phyloP scores from a whole-genome alignment of 2,329 filamentous ascomycete genomes.

The Colletotrichum somersetense region DNA sequence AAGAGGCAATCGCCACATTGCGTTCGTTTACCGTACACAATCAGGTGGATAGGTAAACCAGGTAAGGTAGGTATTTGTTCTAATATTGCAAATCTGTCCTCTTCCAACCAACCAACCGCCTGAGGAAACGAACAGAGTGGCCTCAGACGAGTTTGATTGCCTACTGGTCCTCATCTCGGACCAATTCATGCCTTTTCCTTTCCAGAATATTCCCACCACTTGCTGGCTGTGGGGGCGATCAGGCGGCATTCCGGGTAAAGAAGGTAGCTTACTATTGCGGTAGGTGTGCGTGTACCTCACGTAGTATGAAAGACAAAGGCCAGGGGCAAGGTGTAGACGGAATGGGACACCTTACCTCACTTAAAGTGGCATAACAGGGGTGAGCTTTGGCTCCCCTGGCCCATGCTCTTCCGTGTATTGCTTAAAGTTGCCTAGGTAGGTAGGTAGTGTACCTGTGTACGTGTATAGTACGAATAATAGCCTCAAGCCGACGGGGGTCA shows the following conservation, averaged over 20 bases:
- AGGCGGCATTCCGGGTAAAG: conserved; percentile 15
- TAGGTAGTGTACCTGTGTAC: not conserved
- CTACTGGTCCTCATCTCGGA: conserved; percentile 15
- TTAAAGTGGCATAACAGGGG: conserved; percentile 20
- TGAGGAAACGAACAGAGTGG: conserved; percentile 36
- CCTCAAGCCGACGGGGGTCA: not conserved
- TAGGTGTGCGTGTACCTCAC: not conserved
- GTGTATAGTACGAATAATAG: not conserved
- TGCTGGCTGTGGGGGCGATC: conserved; percentile 16
- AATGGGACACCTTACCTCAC: conserved; percentile 35
- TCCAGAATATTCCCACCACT: conserved; percentile 42
- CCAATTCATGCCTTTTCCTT: conserved; percentile 27
- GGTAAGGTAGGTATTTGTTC: too few relatives aligned
- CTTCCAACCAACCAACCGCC: not conserved
- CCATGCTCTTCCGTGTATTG: conserved; percentile 28
- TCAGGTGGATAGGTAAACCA: too few relatives aligned
- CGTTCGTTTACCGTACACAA: not conserved
- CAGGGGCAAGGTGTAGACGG: conserved; percentile 13
- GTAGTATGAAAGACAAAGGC: conserved; percentile 2
- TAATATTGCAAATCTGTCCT: not conserved
- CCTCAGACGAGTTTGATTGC: conserved; percentile 13
- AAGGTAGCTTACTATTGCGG: not conserved
- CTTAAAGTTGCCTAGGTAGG: not conserved
- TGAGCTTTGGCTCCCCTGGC: conserved; percentile 27
- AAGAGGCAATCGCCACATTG: not conserved